Evolutionary conservation across 768 basidiomycete species (phyloP).

Genomic region (Crassisporium funariophilum): DNA sequence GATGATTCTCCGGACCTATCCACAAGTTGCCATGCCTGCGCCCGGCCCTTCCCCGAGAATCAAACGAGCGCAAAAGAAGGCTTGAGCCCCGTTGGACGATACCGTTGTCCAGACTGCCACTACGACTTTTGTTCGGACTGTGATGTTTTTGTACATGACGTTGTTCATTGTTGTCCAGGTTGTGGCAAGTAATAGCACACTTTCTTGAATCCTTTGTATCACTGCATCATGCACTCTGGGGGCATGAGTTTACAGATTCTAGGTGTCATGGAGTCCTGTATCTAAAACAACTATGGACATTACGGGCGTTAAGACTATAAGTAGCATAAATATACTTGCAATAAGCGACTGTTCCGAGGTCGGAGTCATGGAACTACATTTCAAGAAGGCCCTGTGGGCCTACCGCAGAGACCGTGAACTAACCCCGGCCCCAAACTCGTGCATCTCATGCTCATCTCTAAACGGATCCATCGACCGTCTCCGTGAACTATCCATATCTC

Average conservation of each 20-base stretch:
- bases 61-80: conserved; percentile 53
- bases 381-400: not conserved
- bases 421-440: conserved; percentile 4
- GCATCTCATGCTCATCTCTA: conserved; percentile 21
- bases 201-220: not conserved
- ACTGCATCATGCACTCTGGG: too few species aligned
- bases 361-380: not conserved
- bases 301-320: too few species aligned
- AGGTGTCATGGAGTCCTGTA: too few species aligned
- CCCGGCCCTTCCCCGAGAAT: conserved; percentile 62
- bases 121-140: conserved; percentile 94
- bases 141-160: conserved; percentile 95
- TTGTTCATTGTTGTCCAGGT: conserved; percentile 92
- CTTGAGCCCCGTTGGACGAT: conserved; percentile 83
- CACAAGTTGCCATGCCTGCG: conserved; percentile 77
- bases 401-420: conserved; percentile 1
- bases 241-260: too few species aligned
- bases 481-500: conserved; percentile 4
- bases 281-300: too few species aligned
- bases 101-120: conserved; percentile 83
- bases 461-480: conserved; percentile 33
- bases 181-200: conserved; percentile 51
- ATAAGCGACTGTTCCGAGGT: too few species aligned
- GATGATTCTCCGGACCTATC: conserved; percentile 35
- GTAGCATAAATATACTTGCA: too few species aligned